Evolutionary conservation across 78 protist genomes (phyloP), one percentile per base, ranked within the genome.

Genomic region (Monocercomonoides exilis): DNA sequence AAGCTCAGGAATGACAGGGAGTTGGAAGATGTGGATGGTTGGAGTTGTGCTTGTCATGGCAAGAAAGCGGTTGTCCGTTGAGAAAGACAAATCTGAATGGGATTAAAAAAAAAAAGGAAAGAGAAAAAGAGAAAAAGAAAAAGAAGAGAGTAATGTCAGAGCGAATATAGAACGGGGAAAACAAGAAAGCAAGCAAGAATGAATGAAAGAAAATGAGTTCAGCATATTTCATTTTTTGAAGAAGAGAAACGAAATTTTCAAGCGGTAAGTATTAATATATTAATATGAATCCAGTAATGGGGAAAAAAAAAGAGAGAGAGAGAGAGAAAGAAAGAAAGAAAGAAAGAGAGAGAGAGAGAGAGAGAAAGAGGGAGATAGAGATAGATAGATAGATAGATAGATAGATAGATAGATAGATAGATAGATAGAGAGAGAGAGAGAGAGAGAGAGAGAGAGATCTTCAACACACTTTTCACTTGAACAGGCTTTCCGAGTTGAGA

Each of bases 111-210:
- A 63, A 33, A 33, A 33, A 63, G n/a, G n/a, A 63, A 63, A 63
- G n/a, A 33, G n/a, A 63, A 63, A 63, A 63, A 33, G n/a, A 63
- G n/a, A 63, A 63, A n/a, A n/a, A n/a, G n/a, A n/a, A n/a, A n/a
- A n/a, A n/a, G n/a, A n/a, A n/a, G n/a, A n/a, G n/a, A n/a, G n/a
- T 63, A 63, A 33, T 33, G n/a, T 33, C n/a, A 63, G n/a, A 63
- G n/a, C n/a, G n/a, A 63, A 63, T 63, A 33, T 33, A 63, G n/a
- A 63, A 63, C n/a, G n/a, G n/a, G n/a, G n/a, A 33, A 63, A 63
- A 63, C n/a, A n/a, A 63, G n/a, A 63, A 63, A 63, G 77, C n/a
- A 63, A 63, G n/a, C n/a, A n/a, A 63, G n/a, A 63, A 63, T 63
- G 77, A n/a, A 63, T 63, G 77, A n/a, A 63, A 33, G n/a, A 63